Conservation (phyloP, 2,329 filamentous ascomycete genomes). For the Verticillium dahliae region DNA sequence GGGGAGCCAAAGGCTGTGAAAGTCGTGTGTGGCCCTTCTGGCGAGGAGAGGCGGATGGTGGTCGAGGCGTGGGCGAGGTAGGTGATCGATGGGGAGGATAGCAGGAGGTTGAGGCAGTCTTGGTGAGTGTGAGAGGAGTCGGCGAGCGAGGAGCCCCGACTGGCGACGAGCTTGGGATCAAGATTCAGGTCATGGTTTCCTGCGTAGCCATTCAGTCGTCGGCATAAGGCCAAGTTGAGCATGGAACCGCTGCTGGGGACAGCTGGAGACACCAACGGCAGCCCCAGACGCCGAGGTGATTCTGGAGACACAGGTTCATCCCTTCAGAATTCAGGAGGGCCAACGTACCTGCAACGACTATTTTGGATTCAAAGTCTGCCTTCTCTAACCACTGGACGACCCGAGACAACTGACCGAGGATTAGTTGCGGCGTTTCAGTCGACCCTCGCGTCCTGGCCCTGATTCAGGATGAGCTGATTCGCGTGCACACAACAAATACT, state of each 20-base stretch:
- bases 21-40: slow-evolving; percentile 47
- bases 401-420: slow-evolving; percentile 40
- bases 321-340: not conserved
- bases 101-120: slow-evolving; percentile 48
- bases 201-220: slow-evolving; percentile 17
- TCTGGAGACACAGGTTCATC: not conserved
- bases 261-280: not conserved
- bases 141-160: slow-evolving; percentile 37
- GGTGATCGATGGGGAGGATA: slow-evolving; percentile 47
- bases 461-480: no score
- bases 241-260: not conserved
- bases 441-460: not conserved
- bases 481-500: no score
- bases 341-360: slow-evolving; percentile 58
- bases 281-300: not conserved
- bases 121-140: slow-evolving; percentile 37
- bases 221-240: not conserved
- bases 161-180: slow-evolving; percentile 53
- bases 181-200: slow-evolving; percentile 73
- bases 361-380: slow-evolving; percentile 62
- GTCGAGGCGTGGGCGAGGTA: slow-evolving; percentile 57
- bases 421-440: not conserved
- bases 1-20: slow-evolving; percentile 70
- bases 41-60: slow-evolving; percentile 45
- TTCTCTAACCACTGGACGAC: slow-evolving; percentile 61